Base-by-base conservation (phyloP, 1,284 basidiomycete species). In the Golubevia sp. region DNA sequence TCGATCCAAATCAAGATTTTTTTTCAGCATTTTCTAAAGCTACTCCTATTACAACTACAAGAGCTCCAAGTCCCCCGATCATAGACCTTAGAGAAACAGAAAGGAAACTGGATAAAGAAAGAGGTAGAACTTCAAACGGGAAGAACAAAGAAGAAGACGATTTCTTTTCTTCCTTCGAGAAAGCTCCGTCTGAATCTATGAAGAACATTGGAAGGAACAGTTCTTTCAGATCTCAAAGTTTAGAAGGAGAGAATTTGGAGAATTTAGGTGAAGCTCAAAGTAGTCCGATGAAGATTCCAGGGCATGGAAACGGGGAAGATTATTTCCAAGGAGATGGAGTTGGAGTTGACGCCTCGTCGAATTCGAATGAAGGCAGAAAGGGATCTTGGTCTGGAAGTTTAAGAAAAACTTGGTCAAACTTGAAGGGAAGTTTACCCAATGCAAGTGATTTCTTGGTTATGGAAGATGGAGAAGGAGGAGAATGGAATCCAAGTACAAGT, bases 11-110 rank as follows among this genome's bases (percentile, higher is more conserved):
- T 34, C 30, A 34, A 34, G 30, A 34, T 34, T 34, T 34, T 11
- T 34, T 34, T 34, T 11, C 4, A 34, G 30, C 30, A 34, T 34
- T 34, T 11, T 34, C 30, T 5, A 34, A 34, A 34, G 30, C 30
- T 34, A 34, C 30, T 34, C 11, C 30, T 34, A 5, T 34, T 5
- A 5, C 30, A 5, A 34, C 4, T 11, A 3, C 30, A 11, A 20
- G 49, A 7, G 34, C 25, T 0, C 76, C 76, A 13, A 76, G 74
- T 5, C 78, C 74, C 6, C 70, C 71, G 15, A 73, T 77, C 54
- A 74, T 82, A 38, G 80, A 82, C 59, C 70, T 82, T 23, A 71
- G 79, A 3, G 66, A 66, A 3, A 70, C 77, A 7, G 30, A 34
- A 11, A 34, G 30, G 30, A 34, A 34, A 34, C 30, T 34, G 30